phyloP scores from a whole-genome alignment of 1,284 basidiomycete genomes.

The Amylostereum chailletii region DNA sequence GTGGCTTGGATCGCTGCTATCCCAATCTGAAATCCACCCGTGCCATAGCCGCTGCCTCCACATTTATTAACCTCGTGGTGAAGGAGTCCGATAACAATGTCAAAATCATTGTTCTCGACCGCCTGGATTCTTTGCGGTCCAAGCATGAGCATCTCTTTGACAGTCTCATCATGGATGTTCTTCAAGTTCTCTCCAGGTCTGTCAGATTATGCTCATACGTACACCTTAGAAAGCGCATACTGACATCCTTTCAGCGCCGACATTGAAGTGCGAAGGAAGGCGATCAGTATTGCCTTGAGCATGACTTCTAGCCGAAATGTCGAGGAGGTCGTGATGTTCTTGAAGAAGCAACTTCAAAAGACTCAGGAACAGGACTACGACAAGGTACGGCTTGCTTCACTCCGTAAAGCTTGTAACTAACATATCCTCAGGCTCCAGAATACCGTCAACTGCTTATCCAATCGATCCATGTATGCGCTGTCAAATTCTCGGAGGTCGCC shows the following conservation, averaged over 20 bases:
- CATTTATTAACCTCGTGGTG: constrained; percentile 84
- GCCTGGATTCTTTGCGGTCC: constrained; percentile 77
- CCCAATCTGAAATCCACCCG: background rate
- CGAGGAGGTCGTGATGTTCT: constrained; percentile 93
- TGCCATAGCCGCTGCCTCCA: constrained; percentile 74
- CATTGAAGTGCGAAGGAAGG: constrained; percentile 95
- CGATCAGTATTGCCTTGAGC: constrained; percentile 82
- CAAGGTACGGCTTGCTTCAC: constrained; percentile 40
- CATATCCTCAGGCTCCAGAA: constrained; percentile 66
- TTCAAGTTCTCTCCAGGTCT: constrained; percentile 82
- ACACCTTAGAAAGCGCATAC: background rate
- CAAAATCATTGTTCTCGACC: constrained; percentile 95
- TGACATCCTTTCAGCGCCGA: constrained; percentile 58
- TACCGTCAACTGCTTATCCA: constrained; percentile 97
- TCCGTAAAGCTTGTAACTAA: constrained; percentile 4
- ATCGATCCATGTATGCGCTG: constrained; percentile 93
- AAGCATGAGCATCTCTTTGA: constrained; percentile 93
- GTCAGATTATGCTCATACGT: constrained; percentile 7
- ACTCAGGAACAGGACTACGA: constrained; percentile 85
- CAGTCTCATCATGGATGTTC: constrained; percentile 90
- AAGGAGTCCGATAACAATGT: constrained; percentile 99
- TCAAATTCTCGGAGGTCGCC: constrained; percentile 98
- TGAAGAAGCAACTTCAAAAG: constrained; percentile 96
- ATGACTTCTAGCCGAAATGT: constrained; percentile 95
- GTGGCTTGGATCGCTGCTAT: background rate